Conservation (phyloP, 2,329 filamentous ascomycete species). For the Aplosporella prunicola region DNA sequence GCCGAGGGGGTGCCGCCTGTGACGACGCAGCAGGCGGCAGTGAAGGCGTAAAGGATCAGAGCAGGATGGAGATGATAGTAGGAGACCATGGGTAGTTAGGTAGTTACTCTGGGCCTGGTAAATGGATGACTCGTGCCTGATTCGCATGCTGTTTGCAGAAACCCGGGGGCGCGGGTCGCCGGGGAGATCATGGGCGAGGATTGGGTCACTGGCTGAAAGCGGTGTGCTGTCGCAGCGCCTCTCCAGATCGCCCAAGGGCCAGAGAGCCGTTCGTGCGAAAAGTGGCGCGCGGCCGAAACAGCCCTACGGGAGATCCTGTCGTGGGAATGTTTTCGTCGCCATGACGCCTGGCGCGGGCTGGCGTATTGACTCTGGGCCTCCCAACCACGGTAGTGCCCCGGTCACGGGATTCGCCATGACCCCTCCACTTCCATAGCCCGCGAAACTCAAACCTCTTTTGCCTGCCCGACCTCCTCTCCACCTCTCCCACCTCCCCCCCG, state of each 20-base stretch:
- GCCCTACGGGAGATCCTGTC: conserved; percentile 10
- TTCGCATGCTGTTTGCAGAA: conserved; percentile 10
- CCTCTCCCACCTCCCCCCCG: conserved; percentile 8
- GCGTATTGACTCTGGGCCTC: conserved; percentile 9
- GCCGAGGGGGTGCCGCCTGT: conserved; percentile 27
- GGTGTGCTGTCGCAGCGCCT: conserved; percentile 7
- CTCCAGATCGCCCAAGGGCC: conserved; percentile 10
- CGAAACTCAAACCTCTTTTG: conserved; percentile 17
- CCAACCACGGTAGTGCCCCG: conserved; percentile 1
- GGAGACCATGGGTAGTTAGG: no score
- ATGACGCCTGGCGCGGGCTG: conserved; percentile 9
- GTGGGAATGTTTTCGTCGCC: no score
- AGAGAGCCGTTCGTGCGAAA: conserved; percentile 7
- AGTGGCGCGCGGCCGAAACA: conserved; percentile 10
- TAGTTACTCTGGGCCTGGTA: no score
- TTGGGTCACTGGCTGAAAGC: conserved; percentile 8
- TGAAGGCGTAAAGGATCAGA: conserved; percentile 5
- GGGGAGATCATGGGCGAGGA: conserved; percentile 6
- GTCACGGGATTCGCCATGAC: conserved; percentile 9
- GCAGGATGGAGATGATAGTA: conserved; percentile 5
- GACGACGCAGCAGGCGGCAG: not conserved
- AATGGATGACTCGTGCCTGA: no score
- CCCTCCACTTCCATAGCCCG: conserved; percentile 14
- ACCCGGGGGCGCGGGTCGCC: conserved; percentile 6
- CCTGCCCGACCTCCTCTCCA: conserved; percentile 11